These are phyloP conservation scores for Chiua virens DNA, from an alignment of 768 basidiomycete species.

Conservation along the genomic window DNA sequence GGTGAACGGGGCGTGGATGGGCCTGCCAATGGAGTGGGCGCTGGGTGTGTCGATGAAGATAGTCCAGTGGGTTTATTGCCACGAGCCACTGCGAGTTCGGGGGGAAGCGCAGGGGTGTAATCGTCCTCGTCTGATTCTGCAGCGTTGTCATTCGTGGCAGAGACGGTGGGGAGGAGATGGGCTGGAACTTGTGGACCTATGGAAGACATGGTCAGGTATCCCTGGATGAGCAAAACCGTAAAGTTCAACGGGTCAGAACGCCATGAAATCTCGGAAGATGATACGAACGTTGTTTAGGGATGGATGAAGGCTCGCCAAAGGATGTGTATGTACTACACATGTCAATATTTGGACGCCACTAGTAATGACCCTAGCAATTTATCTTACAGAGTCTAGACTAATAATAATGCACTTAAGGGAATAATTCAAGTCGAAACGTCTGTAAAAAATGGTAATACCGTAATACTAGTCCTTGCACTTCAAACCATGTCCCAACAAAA, in stretches of 20 bases:
- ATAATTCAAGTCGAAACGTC: conserved; percentile 22
- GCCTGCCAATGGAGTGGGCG: conserved; percentile 13
- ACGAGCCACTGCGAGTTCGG: conserved; percentile 56
- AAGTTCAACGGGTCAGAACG: neutral
- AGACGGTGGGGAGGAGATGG: conserved; percentile 36
- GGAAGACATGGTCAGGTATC: conserved; percentile 37
- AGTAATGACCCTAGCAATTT: neutral
- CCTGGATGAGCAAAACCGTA: too few species aligned
- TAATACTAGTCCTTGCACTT: conserved; percentile 15
- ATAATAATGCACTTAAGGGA: too few species aligned
- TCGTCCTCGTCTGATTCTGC: conserved; percentile 54
- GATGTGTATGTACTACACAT: neutral
- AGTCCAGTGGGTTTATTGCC: conserved; percentile 25
- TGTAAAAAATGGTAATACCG: conserved; percentile 10
- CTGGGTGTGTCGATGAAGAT: conserved; percentile 7
- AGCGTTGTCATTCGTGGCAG: conserved; percentile 23
- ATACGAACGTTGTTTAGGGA: too few species aligned
- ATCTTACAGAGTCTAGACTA: neutral
- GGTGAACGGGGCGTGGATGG: conserved; percentile 23
- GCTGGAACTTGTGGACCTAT: conserved; percentile 61
- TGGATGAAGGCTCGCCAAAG: too few species aligned
- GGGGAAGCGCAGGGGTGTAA: conserved; percentile 73
- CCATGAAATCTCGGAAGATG: too few species aligned
- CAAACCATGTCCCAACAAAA: conserved; percentile 7
- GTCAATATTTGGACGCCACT: neutral